phyloP scores from a whole-genome alignment of 176 grass and related monocot genomes.

The Puya raimondii region DNA sequence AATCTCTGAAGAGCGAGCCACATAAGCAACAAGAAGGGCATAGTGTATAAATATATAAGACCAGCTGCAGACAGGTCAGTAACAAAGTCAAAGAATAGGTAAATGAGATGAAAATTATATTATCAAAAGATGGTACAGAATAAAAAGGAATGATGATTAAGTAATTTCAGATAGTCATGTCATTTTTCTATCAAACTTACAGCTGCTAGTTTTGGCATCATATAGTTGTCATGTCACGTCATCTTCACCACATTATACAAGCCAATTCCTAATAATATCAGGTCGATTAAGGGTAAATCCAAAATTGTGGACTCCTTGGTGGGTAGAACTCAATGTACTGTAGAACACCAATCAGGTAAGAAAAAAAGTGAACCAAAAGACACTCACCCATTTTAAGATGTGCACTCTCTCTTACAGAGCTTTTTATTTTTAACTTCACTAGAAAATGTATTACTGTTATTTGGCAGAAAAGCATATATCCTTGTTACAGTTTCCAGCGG shows the following conservation, averaged over 20 bases:
- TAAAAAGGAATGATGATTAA: not conserved
- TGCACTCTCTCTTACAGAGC: no score
- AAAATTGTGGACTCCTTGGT: no score
- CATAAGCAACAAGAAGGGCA: slow-evolving; percentile 85
- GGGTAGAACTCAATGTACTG: not conserved
- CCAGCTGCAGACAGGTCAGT: slow-evolving; percentile 41
- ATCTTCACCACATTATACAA: not conserved
- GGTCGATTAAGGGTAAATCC: not conserved
- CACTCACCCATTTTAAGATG: no score
- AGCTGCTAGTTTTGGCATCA: not conserved
- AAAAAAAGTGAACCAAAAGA: no score
- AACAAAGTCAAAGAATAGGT: not conserved
- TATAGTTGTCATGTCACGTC: not conserved
- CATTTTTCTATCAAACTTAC: not conserved
- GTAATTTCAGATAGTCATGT: not conserved
- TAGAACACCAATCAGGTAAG: no score
- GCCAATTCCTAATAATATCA: not conserved
- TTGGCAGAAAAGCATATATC: no score
- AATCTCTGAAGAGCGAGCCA: slow-evolving; percentile 96
- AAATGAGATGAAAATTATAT: slow-evolving; percentile 2
- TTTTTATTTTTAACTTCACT: no score
- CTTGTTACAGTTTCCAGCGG: no score
- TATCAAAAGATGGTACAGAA: not conserved
- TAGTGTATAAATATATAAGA: slow-evolving; percentile 98
- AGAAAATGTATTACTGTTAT: no score